Percentiles rank a stretch among this genome's conserved stretches.
Evolutionary conservation across 2,329 filamentous ascomycete genomes (phyloP).

Genomic region (Phaeophleospora eucalypticola): DNA sequence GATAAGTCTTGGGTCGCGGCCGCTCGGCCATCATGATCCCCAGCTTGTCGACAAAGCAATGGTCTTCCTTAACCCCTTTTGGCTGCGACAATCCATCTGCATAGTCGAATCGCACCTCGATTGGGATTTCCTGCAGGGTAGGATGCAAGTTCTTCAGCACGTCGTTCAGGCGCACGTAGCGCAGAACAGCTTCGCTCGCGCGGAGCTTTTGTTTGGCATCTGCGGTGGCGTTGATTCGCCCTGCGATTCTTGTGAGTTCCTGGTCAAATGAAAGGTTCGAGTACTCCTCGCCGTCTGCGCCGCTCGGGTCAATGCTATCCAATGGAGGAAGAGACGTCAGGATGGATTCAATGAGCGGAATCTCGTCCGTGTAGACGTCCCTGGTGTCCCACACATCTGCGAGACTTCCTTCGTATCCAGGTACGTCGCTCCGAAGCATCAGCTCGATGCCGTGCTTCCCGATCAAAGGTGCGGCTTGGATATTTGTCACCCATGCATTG

Average conservation of each 20-base stretch:
- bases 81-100: slow-evolving; percentile 1
- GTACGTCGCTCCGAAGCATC: slow-evolving; percentile 20
- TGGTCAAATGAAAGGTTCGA: slow-evolving; percentile 14
- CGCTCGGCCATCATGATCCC: slow-evolving; percentile 3
- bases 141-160: slow-evolving; percentile 17
- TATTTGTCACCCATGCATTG: slow-evolving; percentile 27
- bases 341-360: slow-evolving; percentile 10
- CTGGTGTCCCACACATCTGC: slow-evolving; percentile 23
- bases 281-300: slow-evolving; percentile 7
- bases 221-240: slow-evolving; percentile 8
- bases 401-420: slow-evolving; percentile 21
- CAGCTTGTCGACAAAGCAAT: slow-evolving; percentile 10
- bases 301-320: slow-evolving; percentile 2
- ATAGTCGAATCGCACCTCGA: slow-evolving; percentile 18
- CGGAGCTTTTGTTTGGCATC: slow-evolving; percentile 16
- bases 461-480: slow-evolving; percentile 30
- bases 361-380: slow-evolving; percentile 11
- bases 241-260: slow-evolving; percentile 8
- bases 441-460: slow-evolving; percentile 28
- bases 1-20: slow-evolving; percentile 8
- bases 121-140: slow-evolving; percentile 3
- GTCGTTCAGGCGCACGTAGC: slow-evolving; percentile 20
- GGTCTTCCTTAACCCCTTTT: slow-evolving; percentile 6
- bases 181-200: slow-evolving; percentile 12
- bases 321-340: slow-evolving; percentile 11